phyloP scores from a whole-genome alignment of 2,329 filamentous ascomycete species.

The Cladosporium halotolerans region DNA sequence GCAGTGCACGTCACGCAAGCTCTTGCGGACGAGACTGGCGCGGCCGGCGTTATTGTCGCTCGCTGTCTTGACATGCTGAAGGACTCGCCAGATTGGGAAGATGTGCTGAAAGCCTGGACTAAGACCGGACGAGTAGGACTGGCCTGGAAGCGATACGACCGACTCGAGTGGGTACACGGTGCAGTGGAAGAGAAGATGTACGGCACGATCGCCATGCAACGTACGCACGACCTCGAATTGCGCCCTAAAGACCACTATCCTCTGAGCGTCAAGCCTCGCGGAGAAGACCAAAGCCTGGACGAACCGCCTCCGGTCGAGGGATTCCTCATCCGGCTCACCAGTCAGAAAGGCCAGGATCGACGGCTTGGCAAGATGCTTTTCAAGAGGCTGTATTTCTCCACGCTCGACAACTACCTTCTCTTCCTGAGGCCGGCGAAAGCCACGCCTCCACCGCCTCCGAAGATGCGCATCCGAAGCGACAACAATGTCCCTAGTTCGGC shows the following conservation, averaged over 20 bases:
- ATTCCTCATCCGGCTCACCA: slow-evolving; percentile 59
- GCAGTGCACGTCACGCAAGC: slow-evolving; percentile 38
- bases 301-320: slow-evolving; percentile 61
- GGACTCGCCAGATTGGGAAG: slow-evolving; percentile 52
- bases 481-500: slow-evolving; percentile 47
- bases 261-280: slow-evolving; percentile 41
- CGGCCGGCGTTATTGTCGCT: slow-evolving; percentile 51
- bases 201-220: slow-evolving; percentile 60
- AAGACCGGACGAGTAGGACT: slow-evolving; percentile 55
- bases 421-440: slow-evolving; percentile 57
- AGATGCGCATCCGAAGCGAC: slow-evolving; percentile 39
- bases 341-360: slow-evolving; percentile 54
- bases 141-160: slow-evolving; percentile 63
- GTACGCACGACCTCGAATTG: slow-evolving; percentile 60
- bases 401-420: slow-evolving; percentile 56
- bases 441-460: slow-evolving; percentile 51
- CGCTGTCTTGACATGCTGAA: slow-evolving; percentile 55
- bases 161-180: slow-evolving; percentile 62
- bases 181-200: slow-evolving; percentile 63
- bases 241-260: slow-evolving; percentile 61
- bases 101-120: slow-evolving; percentile 55
- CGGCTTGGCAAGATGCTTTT: slow-evolving; percentile 56
- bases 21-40: slow-evolving; percentile 48
- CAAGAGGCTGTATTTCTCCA: slow-evolving; percentile 60
- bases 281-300: slow-evolving; percentile 44